Percentiles rank a stretch among this genome's conserved stretches.
Conservation (phyloP, 2,329 filamentous ascomycete species). For the Rhinocladiella mackenziei region DNA sequence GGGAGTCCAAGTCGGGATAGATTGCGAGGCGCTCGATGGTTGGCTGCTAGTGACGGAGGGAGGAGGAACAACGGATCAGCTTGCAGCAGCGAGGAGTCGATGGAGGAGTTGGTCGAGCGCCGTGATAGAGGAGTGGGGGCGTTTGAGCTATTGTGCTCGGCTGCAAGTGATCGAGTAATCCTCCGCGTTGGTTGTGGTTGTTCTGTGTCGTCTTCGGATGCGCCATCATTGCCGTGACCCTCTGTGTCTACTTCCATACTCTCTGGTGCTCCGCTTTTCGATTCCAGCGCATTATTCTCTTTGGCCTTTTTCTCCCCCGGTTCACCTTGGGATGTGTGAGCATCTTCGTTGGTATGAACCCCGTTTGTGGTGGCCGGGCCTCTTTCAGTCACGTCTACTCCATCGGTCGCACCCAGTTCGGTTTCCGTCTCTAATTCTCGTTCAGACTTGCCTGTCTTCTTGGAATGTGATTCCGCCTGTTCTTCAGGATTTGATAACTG, state of each 20-base stretch:
- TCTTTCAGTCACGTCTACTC: too few relatives aligned
- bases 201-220: constrained; percentile 20
- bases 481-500: neutral
- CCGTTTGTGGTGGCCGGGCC: constrained; percentile 20
- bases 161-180: constrained; percentile 45
- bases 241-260: constrained; percentile 21
- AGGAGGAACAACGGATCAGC: constrained; percentile 55
- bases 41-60: constrained; percentile 46
- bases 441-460: neutral
- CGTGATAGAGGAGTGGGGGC: constrained; percentile 28
- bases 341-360: constrained; percentile 4
- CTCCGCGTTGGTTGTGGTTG: constrained; percentile 42
- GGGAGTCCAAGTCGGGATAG: constrained; percentile 53
- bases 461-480: neutral
- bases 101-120: constrained; percentile 34
- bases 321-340: neutral
- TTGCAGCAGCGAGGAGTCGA: constrained; percentile 44
- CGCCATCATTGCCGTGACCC: constrained; percentile 7
- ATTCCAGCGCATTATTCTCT: neutral
- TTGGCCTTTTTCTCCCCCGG: neutral
- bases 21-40: constrained; percentile 53
- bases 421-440: too few relatives aligned
- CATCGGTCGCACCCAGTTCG: too few relatives aligned
- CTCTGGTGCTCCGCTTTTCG: constrained; percentile 14
- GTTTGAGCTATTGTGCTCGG: constrained; percentile 37